Percentiles rank a stretch among this genome's conserved stretches.
These are phyloP conservation scores for Alternaria solani DNA, from an alignment of 2,329 filamentous ascomycete genomes.

Conservation along the genomic window DNA sequence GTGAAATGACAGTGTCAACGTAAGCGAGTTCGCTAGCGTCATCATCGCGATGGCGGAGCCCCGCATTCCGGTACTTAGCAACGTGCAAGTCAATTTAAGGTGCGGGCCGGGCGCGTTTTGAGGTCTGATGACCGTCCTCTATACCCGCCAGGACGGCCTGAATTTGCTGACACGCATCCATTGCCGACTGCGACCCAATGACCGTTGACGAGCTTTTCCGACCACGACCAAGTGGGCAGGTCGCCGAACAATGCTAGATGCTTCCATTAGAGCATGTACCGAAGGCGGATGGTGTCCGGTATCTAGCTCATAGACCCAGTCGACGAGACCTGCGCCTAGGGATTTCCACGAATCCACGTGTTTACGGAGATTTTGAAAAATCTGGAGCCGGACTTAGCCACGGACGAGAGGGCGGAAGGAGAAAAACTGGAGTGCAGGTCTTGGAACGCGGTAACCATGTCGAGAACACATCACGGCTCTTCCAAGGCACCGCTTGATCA, in stretches of 20 bases:
- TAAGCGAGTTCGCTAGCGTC: slow-evolving; percentile 13
- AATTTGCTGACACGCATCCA: neutral
- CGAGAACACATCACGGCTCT: neutral
- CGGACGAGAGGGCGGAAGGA: neutral
- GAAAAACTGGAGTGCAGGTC: neutral
- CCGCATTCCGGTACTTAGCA: slow-evolving; percentile 15
- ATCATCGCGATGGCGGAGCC: slow-evolving; percentile 13
- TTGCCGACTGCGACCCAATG: slow-evolving; percentile 21
- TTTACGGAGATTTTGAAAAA: slow-evolving; percentile 1
- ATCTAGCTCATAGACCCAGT: slow-evolving; percentile 2
- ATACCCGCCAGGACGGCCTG: neutral
- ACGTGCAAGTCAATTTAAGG: slow-evolving; percentile 15
- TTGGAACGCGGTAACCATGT: neutral
- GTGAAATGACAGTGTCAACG: slow-evolving; percentile 10
- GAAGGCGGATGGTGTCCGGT: slow-evolving; percentile 4
- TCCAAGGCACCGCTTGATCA: neutral
- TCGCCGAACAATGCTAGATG: slow-evolving; percentile 10
- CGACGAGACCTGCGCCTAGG: neutral
- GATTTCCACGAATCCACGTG: slow-evolving; percentile 16
- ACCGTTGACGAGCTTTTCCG: neutral
- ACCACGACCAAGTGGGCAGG: slow-evolving; percentile 13
- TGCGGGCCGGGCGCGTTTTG: slow-evolving; percentile 19
- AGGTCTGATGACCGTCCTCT: slow-evolving; percentile 14
- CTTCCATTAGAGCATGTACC: slow-evolving; percentile 2
- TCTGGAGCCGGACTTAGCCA: slow-evolving; percentile 3